Percentiles rank a stretch among this genome's conserved stretches.
phyloP scores from a whole-genome alignment of 179 eudicot genomes.

The Vitellaria paradoxa region DNA sequence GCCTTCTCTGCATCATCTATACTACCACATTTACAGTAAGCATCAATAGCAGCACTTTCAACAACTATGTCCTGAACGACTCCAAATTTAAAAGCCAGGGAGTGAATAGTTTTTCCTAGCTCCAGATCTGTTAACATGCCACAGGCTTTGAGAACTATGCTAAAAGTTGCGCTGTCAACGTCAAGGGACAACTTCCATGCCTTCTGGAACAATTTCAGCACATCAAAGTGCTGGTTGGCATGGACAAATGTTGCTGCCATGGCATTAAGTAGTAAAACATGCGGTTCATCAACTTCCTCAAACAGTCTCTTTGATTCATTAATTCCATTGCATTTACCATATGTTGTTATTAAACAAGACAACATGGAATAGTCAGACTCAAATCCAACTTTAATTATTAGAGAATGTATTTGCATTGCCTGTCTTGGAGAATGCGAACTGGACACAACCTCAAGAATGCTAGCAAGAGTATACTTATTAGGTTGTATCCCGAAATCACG shows the following conservation, averaged over 20 bases:
- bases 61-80: constrained; percentile 44
- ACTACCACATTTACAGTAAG: constrained; percentile 69
- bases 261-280: constrained; percentile 55
- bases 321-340: constrained; percentile 58
- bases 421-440: constrained; percentile 32
- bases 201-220: constrained; percentile 38
- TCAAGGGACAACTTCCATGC: constrained; percentile 28
- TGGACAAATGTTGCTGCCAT: constrained; percentile 53
- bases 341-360: constrained; percentile 55
- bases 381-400: constrained; percentile 40
- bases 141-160: constrained; percentile 45
- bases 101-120: constrained; percentile 53
- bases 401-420: constrained; percentile 44
- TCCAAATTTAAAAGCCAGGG: constrained; percentile 42
- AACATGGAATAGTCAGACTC: constrained; percentile 38
- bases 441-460: constrained; percentile 42
- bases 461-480: constrained; percentile 52
- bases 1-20: constrained; percentile 47
- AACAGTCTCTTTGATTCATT: constrained; percentile 45
- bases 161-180: constrained; percentile 27
- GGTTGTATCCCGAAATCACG: constrained; percentile 43
- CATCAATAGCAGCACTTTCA: constrained; percentile 61
- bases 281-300: constrained; percentile 29
- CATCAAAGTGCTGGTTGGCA: constrained; percentile 42
- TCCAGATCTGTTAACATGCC: constrained; percentile 46